Base-by-base conservation (phyloP, 2,329 filamentous ascomycete species). In the Coniochaeta hoffmannii region DNA sequence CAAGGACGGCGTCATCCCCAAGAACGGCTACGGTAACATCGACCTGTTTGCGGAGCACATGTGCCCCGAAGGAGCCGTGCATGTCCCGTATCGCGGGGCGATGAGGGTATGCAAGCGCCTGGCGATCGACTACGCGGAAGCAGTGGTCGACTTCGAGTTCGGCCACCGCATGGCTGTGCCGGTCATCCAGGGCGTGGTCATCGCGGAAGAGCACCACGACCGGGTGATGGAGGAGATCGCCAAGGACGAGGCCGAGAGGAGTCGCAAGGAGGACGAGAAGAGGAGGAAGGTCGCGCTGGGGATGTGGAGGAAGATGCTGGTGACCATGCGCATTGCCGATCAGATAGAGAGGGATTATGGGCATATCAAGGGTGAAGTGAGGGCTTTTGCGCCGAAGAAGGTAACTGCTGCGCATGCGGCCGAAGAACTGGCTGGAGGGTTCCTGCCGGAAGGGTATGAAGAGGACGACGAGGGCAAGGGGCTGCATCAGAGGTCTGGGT, bases 81-180 rank as follows among this genome's bases (percentile, higher is more conserved):
- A 99, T 67, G 79, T 97, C 1, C 90, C 90, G 0, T 85, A 86
- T 54, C 83, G 87, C 49, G 90, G 90, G 0, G 87, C 86, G 0
- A 85, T 87, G 31, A 85, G 86, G 50, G 82, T 97, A 1, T 97
- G 93, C 69, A 90, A 89, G 67, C 86, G 88, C 58, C 76, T 99
- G 0, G 83, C 84, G 4, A 87, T 97, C 35, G 91, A 97, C 66
- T 95, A 86, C 63, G 94, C 94, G 0, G 94, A 97, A 70, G 94
- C 94, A 1, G 94, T 96, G 2, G 92, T 92, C 0, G 94, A 90
- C 1, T 99, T 99, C 67, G 94, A 99, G 66, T 99, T 97, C 68
- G 93, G 93, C 0, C 87, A 94, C 63, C 88, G 94, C 58, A 92
- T 94, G 79, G 94, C 94, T 5, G 90, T 97, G 1, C 94, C 94